Base-by-base conservation (phyloP, 1,139 yeast genomes). In the Taphrina wiesneri region DNA sequence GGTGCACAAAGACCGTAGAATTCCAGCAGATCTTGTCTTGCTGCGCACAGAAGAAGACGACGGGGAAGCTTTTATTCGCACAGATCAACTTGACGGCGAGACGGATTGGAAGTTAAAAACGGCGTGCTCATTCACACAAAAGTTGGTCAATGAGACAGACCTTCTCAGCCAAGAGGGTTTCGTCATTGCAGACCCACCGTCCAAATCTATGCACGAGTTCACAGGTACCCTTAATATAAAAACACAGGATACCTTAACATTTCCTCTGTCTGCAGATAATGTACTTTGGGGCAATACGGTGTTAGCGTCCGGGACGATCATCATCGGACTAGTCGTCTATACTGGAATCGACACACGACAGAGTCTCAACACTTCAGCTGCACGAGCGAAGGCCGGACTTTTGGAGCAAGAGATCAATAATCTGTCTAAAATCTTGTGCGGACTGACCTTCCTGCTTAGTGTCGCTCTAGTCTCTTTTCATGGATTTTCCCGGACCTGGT, bases 251-350 rank as follows among this genome's bases (percentile, higher is more conserved):
- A n/a, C 15, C 13, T 28, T 28, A 9, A 87, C 85, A 70, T 75
- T 90, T 39, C 92, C 97, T 2, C 79, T 95, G 36, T 81, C 88
- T 1, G 85, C 93, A 2, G 99, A 95, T 75, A 93, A 93, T 74
- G 90, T 99, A 0, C 77, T 95, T 73, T 95, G 99, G 99, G 98
- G 98, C 11, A 95, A 95, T 74, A 93, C 99, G 0, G 97, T 95
- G 0, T 79, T 95, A 39, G 99, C 99, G 0, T 88, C 96, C 0
- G 98, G 98, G 7, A 83, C 90, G 2, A 95, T 96, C 15, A 65
- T 63, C n/a, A 79, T 91, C 45, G 99, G 96, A 0, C 85, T 93
- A 72, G 85, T 95, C 23, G 80, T 90, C 1, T 95, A 92, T 75
- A 93, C 99, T 0, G 99, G 99, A 21, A 77, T 79, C 41, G 98